A percentile compares a stretch with the other conserved stretches of the same genome.
Conservation (phyloP, 2,329 filamentous ascomycete genomes). For the Arthrinium phaeospermum region DNA sequence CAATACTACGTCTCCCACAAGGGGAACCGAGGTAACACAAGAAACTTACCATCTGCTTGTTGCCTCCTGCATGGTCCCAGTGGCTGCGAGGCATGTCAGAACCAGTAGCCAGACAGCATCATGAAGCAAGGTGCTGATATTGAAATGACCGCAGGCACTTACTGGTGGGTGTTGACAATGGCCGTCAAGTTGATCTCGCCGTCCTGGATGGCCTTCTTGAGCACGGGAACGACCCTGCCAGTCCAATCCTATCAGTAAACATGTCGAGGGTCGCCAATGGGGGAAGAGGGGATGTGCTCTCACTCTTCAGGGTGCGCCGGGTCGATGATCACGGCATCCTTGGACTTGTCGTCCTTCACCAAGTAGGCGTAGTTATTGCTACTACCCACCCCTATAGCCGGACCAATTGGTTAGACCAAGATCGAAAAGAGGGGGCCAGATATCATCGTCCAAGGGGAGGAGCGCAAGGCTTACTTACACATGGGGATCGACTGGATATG, state of each 20-base stretch:
- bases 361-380: constrained; percentile 88
- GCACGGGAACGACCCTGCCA: constrained; percentile 61
- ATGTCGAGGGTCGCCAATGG: neutral
- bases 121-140: neutral
- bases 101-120: neutral
- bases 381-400: constrained; percentile 69
- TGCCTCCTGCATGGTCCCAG: constrained; percentile 93
- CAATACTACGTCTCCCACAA: neutral
- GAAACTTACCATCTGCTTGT: constrained; percentile 73
- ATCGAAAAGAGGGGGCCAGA: neutral
- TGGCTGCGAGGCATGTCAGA: constrained; percentile 63
- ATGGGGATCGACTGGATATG: constrained; percentile 89
- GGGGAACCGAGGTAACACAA: neutral
- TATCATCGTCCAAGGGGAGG: neutral
- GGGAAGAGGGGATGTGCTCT: constrained; percentile 31
- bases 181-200: constrained; percentile 82
- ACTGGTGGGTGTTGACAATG: constrained; percentile 98
- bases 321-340: constrained; percentile 80
- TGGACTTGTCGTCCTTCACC: constrained; percentile 77
- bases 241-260: constrained; percentile 16
- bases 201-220: constrained; percentile 74
- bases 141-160: constrained; percentile 45
- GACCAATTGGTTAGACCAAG: neutral
- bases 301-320: constrained; percentile 81
- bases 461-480: constrained; percentile 69